Evolutionary conservation across 305 asterid genomes (phyloP).

Genomic region (Solanum chacoense): DNA sequence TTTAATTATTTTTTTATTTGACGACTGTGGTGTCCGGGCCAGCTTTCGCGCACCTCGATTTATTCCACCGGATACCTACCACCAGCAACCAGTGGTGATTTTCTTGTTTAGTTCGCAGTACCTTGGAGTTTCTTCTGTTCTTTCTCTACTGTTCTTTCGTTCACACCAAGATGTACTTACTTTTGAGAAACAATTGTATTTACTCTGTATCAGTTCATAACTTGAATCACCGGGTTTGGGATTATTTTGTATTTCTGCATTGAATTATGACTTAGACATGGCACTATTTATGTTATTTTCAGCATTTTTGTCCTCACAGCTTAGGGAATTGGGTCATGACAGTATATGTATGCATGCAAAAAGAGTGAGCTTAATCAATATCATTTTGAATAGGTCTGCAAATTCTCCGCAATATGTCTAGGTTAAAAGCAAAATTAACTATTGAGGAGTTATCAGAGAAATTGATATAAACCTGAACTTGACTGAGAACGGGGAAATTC

Average conservation of each 20-base stretch:
- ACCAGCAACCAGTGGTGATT: not conserved
- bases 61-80: not conserved
- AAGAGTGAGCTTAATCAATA: not conserved
- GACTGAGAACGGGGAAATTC: constrained; percentile 79
- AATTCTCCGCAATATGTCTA: not conserved
- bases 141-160: not conserved
- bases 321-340: not conserved
- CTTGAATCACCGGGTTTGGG: not conserved
- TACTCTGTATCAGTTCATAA: not conserved
- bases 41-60: not conserved
- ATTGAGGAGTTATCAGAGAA: not conserved
- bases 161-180: not conserved
- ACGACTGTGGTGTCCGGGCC: not conserved
- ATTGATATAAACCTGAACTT: constrained; percentile 59
- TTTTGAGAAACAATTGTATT: not conserved
- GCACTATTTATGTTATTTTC: not conserved
- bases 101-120: not conserved
- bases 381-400: not conserved
- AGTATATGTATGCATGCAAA: not conserved
- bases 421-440: not conserved
- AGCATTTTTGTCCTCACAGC: not conserved
- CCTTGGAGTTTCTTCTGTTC: not conserved
- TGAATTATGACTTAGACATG: not conserved
- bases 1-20: not conserved
- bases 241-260: not conserved